Percentiles rank a stretch among this genome's conserved stretches.
phyloP scores from a whole-genome alignment of 2,329 filamentous ascomycete genomes.

The Fonsecaea nubica region DNA sequence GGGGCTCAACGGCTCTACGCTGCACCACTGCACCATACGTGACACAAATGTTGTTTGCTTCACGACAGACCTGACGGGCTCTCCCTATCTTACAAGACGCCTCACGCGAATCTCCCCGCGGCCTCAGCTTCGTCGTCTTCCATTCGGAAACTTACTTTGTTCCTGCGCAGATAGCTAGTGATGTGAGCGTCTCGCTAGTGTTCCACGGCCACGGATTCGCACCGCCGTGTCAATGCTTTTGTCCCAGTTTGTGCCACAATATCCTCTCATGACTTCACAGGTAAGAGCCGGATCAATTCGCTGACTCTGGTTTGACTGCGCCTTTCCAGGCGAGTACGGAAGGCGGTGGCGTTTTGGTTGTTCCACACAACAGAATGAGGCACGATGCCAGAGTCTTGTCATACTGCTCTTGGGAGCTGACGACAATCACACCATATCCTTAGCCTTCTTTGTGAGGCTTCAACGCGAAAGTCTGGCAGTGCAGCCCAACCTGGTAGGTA shows the following conservation, averaged over 20 bases:
- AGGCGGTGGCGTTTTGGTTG: background rate
- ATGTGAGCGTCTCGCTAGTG: background rate
- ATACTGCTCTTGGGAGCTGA: background rate
- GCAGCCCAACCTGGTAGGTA: background rate
- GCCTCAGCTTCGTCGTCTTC: background rate
- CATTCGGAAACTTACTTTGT: background rate
- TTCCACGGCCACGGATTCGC: background rate
- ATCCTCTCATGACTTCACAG: background rate
- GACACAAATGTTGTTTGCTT: slow-evolving; percentile 5
- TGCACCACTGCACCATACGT: background rate
- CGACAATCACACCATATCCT: background rate
- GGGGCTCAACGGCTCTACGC: background rate
- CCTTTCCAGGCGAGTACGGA: background rate
- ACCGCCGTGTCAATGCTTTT: background rate
- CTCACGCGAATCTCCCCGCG: background rate
- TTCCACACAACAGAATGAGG: background rate
- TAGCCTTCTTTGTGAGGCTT: background rate
- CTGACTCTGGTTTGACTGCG: background rate
- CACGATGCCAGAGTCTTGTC: background rate
- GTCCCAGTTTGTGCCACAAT: background rate
- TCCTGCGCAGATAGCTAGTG: background rate
- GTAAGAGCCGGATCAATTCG: background rate
- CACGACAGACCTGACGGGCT: background rate
- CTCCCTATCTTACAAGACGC: background rate
- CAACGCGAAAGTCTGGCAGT: background rate